A percentile compares a stretch with the other conserved stretches of the same genome.
Evolutionary conservation across 257 asterid species (phyloP).

Genomic region (Orobanche coerulescens): DNA sequence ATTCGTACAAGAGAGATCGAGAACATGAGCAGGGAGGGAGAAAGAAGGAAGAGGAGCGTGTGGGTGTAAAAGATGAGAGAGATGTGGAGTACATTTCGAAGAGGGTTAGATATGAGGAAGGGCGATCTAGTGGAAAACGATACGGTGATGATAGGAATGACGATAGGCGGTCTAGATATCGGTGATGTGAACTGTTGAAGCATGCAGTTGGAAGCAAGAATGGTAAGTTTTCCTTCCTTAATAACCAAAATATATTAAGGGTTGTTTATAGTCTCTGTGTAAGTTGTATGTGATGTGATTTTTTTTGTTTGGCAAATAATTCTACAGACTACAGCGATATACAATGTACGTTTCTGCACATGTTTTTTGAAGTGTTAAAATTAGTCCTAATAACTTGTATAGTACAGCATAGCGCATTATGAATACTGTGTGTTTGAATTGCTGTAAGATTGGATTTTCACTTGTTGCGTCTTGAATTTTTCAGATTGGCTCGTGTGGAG

Average conservation of each 20-base stretch:
- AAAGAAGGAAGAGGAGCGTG: conserved; percentile 34
- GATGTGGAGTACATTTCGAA: conserved; percentile 38
- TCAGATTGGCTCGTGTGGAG: background rate
- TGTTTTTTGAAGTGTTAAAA: background rate
- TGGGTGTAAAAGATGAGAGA: conserved; percentile 37
- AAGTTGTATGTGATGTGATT: too few species aligned
- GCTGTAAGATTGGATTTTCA: conserved; percentile 2
- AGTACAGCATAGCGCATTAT: background rate
- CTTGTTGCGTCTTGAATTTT: background rate
- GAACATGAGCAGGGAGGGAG: conserved; percentile 25
- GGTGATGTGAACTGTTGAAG: conserved; percentile 13
- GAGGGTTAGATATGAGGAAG: conserved; percentile 56
- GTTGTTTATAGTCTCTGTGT: background rate
- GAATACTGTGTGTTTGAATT: background rate
- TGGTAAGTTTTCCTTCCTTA: conserved; percentile 16
- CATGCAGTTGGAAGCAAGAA: conserved; percentile 10
- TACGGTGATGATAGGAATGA: conserved; percentile 44
- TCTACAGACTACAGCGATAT: too few species aligned
- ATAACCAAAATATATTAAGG: background rate
- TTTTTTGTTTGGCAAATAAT: too few species aligned
- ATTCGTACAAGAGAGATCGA: conserved; percentile 31
- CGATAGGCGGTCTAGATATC: conserved; percentile 42
- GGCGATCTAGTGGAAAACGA: conserved; percentile 40
- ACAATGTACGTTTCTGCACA: background rate
- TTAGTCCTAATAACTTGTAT: background rate